phyloP scores from a whole-genome alignment of 1,284 basidiomycete genomes.

The Sutorius eximius region DNA sequence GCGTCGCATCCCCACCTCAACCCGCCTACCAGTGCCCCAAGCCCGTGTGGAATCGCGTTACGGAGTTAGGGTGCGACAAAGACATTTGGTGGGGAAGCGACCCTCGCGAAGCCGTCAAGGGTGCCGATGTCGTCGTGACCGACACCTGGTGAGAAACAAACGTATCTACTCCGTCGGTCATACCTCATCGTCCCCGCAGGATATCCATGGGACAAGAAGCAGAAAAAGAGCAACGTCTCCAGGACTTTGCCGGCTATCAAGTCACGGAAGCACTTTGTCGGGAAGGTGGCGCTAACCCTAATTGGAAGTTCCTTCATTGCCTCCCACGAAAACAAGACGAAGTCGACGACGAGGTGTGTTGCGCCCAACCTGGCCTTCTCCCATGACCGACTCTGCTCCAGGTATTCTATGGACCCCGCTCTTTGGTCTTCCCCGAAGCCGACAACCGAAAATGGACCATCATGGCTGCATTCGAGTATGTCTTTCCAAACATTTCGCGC shows the following conservation, averaged over 20 bases:
- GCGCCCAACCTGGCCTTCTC: not conserved
- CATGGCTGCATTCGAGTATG: conserved; percentile 85
- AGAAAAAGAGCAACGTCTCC: conserved; percentile 85
- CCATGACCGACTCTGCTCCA: conserved; percentile 24
- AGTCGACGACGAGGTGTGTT: conserved; percentile 86
- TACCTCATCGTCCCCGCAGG: conserved; percentile 44
- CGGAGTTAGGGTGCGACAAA: conserved; percentile 67
- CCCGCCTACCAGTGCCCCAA: conserved; percentile 73
- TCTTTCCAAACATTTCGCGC: conserved; percentile 19
- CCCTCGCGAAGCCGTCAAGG: conserved; percentile 84
- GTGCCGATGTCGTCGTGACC: conserved; percentile 92
- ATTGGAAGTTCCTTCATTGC: conserved; percentile 98
- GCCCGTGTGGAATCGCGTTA: conserved; percentile 78
- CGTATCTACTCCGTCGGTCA: not conserved
- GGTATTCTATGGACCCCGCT: conserved; percentile 78
- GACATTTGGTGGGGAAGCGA: conserved; percentile 75
- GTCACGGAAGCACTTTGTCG: conserved; percentile 85
- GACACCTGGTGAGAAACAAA: conserved; percentile 79
- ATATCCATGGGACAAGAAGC: conserved; percentile 99
- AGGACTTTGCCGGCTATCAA: conserved; percentile 92
- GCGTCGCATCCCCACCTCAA: conserved; percentile 76
- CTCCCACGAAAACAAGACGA: conserved; percentile 91
- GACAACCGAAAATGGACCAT: conserved; percentile 95
- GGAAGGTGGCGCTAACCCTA: conserved; percentile 77
- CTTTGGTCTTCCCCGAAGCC: conserved; percentile 72